Percentiles rank a stretch among this genome's conserved stretches.
Conservation (phyloP, 1,284 basidiomycete species). For the Boletus smithii region DNA sequence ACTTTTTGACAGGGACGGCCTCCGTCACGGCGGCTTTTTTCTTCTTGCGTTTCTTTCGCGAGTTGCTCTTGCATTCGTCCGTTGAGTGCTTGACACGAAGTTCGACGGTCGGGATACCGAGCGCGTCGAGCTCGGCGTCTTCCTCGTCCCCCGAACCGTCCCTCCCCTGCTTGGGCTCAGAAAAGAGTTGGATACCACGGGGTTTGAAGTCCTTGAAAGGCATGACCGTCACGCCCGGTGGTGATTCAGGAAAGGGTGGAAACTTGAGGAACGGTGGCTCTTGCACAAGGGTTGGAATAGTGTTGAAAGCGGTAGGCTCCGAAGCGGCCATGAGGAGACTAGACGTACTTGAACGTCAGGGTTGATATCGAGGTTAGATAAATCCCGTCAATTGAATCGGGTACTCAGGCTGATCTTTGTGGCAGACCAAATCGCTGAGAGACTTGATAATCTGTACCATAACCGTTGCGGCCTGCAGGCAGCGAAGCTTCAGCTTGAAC, state of each 20-base stretch:
- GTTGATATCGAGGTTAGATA: constrained; percentile 11
- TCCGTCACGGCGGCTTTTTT: constrained; percentile 36
- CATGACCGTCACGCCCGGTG: constrained; percentile 50
- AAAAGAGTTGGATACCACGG: constrained; percentile 51
- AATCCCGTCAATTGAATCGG: constrained; percentile 22
- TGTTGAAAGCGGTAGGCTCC: constrained; percentile 16
- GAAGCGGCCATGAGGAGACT: constrained; percentile 16
- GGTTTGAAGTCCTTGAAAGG: constrained; percentile 60
- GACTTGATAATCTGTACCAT: constrained; percentile 22
- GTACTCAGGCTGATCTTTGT: too few relatives aligned
- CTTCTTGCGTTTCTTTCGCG: constrained; percentile 37
- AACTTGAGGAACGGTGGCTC: constrained; percentile 37
- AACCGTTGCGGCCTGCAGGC: too few relatives aligned
- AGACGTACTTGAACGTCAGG: constrained; percentile 9
- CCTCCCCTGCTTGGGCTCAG: constrained; percentile 25
- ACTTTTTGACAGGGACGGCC: constrained; percentile 29
- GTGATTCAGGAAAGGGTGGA: constrained; percentile 59
- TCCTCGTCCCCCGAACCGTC: constrained; percentile 38
- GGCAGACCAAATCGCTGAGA: too few relatives aligned
- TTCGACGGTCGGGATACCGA: constrained; percentile 61
- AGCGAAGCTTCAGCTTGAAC: too few relatives aligned
- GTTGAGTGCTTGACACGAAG: constrained; percentile 52
- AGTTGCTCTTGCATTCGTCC: constrained; percentile 45
- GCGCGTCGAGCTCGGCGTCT: constrained; percentile 53
- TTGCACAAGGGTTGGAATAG: background rate